Evolutionary conservation across 306 rosid species (phyloP), one percentile per base, ranked within the genome.

Genomic region (Elaeagnus macrophylla): DNA sequence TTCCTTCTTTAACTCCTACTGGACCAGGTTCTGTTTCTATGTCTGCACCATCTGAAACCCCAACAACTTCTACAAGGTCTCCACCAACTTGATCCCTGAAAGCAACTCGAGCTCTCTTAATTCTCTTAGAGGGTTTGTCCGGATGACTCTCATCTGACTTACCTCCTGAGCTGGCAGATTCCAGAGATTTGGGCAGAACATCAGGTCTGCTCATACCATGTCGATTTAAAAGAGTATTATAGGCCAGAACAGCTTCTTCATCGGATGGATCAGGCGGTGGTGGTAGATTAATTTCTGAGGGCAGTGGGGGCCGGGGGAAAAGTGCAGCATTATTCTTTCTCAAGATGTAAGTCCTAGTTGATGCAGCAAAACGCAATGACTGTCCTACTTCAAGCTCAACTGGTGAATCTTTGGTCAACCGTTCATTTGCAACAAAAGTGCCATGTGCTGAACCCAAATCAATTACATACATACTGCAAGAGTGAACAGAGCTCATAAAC

Each of bases 391-490:
- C 96, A 68, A 91, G 83, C 80, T 91, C 96, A 57, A 87, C 84
- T 0, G 99, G 96, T 16, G 82, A 80, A 62, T 91, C 96, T 74
- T 91, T 91, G 39, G 87, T 77, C 67, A 87, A 75, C n/a, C 96
- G 80, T 72, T 91, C 99, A 44, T 91, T 91, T 61, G 99, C 99
- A 70, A 87, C 99, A 75, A 87, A 91, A 67, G 99, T 91, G 53
- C 99, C 99, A 69, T 91, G 99, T 1, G 89, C 96, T 71, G 99
- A 91, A 39, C 99, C 99, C 85, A 91, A 65, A 82, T 91, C 99
- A 67, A 87, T 84, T 32, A 91, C 96, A 68, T 87, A 91, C 48
- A 87, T 39, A 68, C 99, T 91, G 96, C 45, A 67, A 61, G 51
- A 68, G 48, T 53, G 56, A 68, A 43, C 54, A 11, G 46, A 60